Evolutionary conservation across 805 yeast species (phyloP), one percentile per base, ranked within the genome.

Genomic region (Wickerhamomyces silvicola): DNA sequence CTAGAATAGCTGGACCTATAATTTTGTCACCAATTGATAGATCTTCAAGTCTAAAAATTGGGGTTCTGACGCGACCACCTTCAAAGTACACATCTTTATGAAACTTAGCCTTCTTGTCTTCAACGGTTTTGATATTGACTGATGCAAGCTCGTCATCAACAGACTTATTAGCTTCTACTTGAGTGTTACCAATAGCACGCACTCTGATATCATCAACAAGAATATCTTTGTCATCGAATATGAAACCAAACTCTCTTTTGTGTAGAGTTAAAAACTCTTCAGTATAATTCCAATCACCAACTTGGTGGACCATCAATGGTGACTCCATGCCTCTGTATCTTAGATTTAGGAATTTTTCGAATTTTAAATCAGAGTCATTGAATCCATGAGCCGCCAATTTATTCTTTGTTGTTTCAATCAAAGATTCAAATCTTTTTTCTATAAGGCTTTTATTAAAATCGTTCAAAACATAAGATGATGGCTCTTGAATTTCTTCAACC

Each of bases 301-400:
- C 45, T 24, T 49, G 54, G 14, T 57, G 57, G n/a, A 82, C 74
- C 82, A 87, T 81, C 40, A 88, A 59, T 24, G 81, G 78, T 3
- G 95, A 81, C 49, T 88, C 96, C n/a, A 95, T 81, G 7, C 96
- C 96, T 40, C 75, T 75, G 51, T 83, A 88, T 48, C 94, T 69
- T 66, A 87, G 61, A 51, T 87, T 87, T 40, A 87, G 59, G 44
- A 70, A 83, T 27, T 71, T 70, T 48, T 86, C 94, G 33, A 68
- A 64, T 17, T 47, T 52, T 16, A 84, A 67, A 16, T 65, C 59
- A 4, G 57, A 54, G 5, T 54, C 55, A 1, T 44, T 24, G 42
- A 78, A 72, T 0, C 84, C 83, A 54, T 86, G 94, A 1, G 49
- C 41, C 2, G 31, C 34, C 23, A 72, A 63, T 27, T 67, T 60